Base-by-base conservation (phyloP, 352 stramenopile species). In the Globisporangium barbulae region DNA sequence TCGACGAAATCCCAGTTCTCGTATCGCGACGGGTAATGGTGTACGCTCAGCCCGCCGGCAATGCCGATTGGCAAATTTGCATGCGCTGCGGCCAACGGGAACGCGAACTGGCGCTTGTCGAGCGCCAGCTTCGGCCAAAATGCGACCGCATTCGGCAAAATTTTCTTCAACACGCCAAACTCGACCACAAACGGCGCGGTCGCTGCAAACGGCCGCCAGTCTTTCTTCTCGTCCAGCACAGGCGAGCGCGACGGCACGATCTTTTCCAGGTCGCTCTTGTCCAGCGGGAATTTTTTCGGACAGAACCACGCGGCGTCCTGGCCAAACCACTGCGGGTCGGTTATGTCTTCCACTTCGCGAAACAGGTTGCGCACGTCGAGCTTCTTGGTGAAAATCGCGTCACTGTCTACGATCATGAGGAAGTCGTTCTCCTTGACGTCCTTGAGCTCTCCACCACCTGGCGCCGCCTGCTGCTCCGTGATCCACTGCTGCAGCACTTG, bases 1-100 rank as follows among this genome's bases (percentile, higher is more conserved):
- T 95, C 86, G 4, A 83, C 84, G 64, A 93, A 92, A 58, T 95
- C 84, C 86, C 86, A 95, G 72, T 95, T 93, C 62, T 93, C 84
- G 59, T 91, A 93, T 4, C 85, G 84, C 52, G 84, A 95, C 22
- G 81, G 72, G 58, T 93, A 95, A 61, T 90, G 74, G 61, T 90
- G 83, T 8, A 95, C 72, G 57, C 74, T 91, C 3, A 95, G 65
- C n/a, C 79, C 78, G 33, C 86, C 81, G 0, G 83, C 84, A 22
- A 93, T 84, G 25, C 83, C 84, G 41, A 93, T 80, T 0, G 69
- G 61, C 2, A 74, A 53, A 12, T 72, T 70, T 22, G 81, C 71
- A 47, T 95, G 84, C 17, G 82, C 83, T 2, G 81, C 81, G 12
- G 84, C 81, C n/a, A 95, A 59, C 19, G 86, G 81, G 9, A 93